Base-by-base conservation (phyloP, 2,329 filamentous ascomycete genomes). In the Talaromyces sp. region DNA sequence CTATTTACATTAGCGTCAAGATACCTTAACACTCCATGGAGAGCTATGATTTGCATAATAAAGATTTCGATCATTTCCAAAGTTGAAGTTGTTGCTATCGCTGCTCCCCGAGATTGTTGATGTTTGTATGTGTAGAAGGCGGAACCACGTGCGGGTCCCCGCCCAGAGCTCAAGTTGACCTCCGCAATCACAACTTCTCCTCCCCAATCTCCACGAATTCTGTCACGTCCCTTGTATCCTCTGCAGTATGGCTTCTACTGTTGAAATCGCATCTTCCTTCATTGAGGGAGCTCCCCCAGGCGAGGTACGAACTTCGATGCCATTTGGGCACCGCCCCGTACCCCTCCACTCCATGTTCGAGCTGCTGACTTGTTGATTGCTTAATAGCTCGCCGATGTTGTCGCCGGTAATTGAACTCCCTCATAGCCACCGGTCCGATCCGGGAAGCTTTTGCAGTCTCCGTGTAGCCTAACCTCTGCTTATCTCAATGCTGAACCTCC, bases 231-330 rank as follows among this genome's bases (percentile, higher is more conserved):
- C 17, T 29, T 24, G 30, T 33, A 16, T 48, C 29, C 14, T 39
- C 35, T 46, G 19, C 43, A 51, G 43, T 37, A 80, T 79, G 77
- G 57, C 74, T 30, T 76, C 76, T n/a, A 74, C 72, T 17, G 62
- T 84, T 58, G 80, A 84, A 56, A 85, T 86, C 51, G 80, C 90
- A 61, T 89, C 91, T 63, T 87, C 91, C 47, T 99, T 97, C 74
- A 87, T 99, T 61, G 87, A 96, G 78, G 90, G 91, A 69, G 91
- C 94, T 66, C 94, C 94, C 43, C 94, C 94, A 19, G 94, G 94
- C 80, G 94, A 99, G 88, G 93, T 96, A 84, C 47, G 64, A 40
- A 42, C 41, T 14, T 37, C 35, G 41, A 6, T 37, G 13, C 40
- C 27, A 37, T 22, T 37, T 27, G 35, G 52, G 20, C 5, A 27